Base-by-base conservation (phyloP, 106 monocot species). In the Platanthera zijinensis region DNA sequence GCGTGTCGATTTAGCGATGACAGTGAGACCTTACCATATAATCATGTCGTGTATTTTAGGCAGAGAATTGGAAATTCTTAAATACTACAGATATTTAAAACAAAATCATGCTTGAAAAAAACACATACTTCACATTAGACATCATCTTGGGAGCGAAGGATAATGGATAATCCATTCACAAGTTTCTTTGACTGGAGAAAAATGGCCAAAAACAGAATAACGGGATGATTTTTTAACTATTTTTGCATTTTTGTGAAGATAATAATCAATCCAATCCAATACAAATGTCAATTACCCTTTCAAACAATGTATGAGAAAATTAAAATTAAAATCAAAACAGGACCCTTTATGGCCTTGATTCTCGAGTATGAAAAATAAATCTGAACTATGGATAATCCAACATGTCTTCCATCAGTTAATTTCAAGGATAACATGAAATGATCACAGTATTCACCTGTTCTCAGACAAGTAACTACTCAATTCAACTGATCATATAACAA, bases 1-100 rank as follows among this genome's bases (percentile, higher is more conserved):
- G 97, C 94, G 85, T 97, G 97, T 18, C 97, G 87, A 82, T 97
- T 97, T 76, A 97, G 75, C 73, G 97, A 97, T 18, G 97, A 97
- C 56, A 97, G 89, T 72, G 97, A 97, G 25, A 97, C 97, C 97
- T 97, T 63, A 21, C 48, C 47, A 83, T 51, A 78, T 52, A 80
- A 76, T 19, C 10, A 81, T 69, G 12, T 25, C 1, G 19, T 72
- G 48, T 7, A 45, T 50, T 72, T 51, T 72, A 51, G 51, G 51
- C 12, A 10, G 10, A 39, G 14, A 70, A 7, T 6, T 46, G 18
- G 21, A 71, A 71, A 71, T 15, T 48, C 18, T 19, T 22, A 51
- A 15, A 72, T 13, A 10, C 10, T 72, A 48, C 48, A 51, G 10
- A 72, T 10, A 7, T 70, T 70, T 51, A 0, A 15, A 51, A 72